Evolutionary conservation across 208 protist genomes (phyloP), one percentile per base, ranked within the genome.

Genomic region (Leishmania tropica): DNA sequence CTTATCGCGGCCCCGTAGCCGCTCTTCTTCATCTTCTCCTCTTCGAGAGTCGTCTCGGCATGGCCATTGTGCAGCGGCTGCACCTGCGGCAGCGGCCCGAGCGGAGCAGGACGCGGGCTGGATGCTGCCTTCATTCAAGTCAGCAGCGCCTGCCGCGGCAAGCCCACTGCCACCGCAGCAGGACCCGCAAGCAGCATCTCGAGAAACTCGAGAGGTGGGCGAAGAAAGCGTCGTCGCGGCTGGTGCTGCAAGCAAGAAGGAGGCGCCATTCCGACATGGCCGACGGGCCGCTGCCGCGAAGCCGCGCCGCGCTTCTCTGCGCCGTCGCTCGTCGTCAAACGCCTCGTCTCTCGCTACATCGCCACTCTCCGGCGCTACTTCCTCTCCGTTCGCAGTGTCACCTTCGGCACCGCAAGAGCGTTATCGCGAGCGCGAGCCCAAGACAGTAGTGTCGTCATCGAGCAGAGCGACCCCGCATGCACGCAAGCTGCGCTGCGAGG

Each of bases 251-350:
- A 45, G 21, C 42, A 37, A 67, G n/a, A 7, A 35, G 47, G 35
- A 68, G 35, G 24, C 1, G 40, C 53, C 58, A 76, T 31, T 37
- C 5, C 72, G 19, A 37, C 74, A 47, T 62, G 19, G 74, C 2
- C 74, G 37, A 17, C 56, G 54, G 35, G n/a, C 53, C 37, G 10
- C 31, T 7, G 58, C 64, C n/a, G 42, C 42, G 31, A 68, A 68
- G 76, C 76, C 76, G 19, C 76, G 76, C 42, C 76, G 76, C 5
- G 76, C 76, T 40, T 80, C 76, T n/a, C 48, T 80, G 62, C 56
- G 76, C 13, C 76, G 45, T 28, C 76, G 62, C 62, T 64, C 35
- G 64, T 71, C 60, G 19, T 80, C 76, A 15, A 80, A 48, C 51
- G 28, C 54, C 37, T 47, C 56, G 31, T 40, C 56, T 31, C 47